Evolutionary conservation across 768 basidiomycete genomes (phyloP).

Genomic region (Candolleomyces eurysporus): DNA sequence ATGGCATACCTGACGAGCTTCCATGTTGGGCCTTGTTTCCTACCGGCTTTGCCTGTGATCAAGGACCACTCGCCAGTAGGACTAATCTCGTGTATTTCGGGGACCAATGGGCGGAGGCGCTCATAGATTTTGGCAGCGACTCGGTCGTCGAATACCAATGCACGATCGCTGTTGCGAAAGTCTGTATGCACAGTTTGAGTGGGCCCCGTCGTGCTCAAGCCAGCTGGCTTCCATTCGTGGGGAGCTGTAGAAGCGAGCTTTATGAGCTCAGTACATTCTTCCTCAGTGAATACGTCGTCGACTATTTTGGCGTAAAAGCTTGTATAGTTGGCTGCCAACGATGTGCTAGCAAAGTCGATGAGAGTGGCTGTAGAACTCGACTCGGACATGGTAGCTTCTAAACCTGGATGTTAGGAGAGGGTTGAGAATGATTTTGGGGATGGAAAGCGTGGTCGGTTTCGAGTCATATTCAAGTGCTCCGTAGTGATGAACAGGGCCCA

Average conservation of each 20-base stretch:
- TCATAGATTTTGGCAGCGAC: slow-evolving; percentile 27
- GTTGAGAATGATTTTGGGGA: background rate
- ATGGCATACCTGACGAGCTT: slow-evolving; percentile 29
- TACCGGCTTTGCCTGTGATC: slow-evolving; percentile 27
- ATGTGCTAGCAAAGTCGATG: slow-evolving; percentile 30
- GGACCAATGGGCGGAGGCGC: slow-evolving; percentile 30
- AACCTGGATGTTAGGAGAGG: background rate
- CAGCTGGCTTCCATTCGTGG: slow-evolving; percentile 31
- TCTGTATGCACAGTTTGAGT: slow-evolving; percentile 26
- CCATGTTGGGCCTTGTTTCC: slow-evolving; percentile 31
- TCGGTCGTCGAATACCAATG: slow-evolving; percentile 28
- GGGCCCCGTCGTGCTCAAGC: slow-evolving; percentile 20
- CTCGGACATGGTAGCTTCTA: slow-evolving; percentile 1
- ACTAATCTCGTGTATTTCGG: slow-evolving; percentile 28
- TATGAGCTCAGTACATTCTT: slow-evolving; percentile 34
- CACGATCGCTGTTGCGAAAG: slow-evolving; percentile 36
- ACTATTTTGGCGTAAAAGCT: slow-evolving; percentile 35
- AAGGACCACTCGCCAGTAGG: slow-evolving; percentile 28
- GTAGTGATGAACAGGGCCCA: too few relatives aligned
- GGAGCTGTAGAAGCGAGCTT: slow-evolving; percentile 24
- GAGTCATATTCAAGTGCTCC: too few relatives aligned
- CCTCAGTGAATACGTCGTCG: slow-evolving; percentile 34
- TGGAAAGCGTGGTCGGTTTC: too few relatives aligned
- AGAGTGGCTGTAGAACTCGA: too few relatives aligned
- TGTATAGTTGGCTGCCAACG: slow-evolving; percentile 25